These are phyloP conservation scores for Cladosporium oxysporum DNA, from an alignment of 2,329 filamentous ascomycete genomes.

Conservation along the genomic window DNA sequence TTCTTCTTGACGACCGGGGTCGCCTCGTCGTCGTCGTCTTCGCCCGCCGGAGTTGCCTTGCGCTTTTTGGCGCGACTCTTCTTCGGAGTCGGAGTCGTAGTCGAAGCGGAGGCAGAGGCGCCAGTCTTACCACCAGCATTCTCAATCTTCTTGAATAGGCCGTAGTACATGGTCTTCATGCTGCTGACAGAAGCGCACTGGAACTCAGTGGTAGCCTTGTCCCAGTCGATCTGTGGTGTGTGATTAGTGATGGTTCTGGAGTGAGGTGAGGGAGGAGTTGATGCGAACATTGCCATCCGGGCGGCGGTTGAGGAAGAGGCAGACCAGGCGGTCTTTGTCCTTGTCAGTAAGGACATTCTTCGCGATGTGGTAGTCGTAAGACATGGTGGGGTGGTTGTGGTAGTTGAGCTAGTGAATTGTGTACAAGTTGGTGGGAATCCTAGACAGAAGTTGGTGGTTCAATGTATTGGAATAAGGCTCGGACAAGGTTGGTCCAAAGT, in stretches of 20 bases:
- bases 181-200: slow-evolving; percentile 5
- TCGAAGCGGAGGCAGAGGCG: slow-evolving; percentile 5
- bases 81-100: not conserved
- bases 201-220: slow-evolving; percentile 31
- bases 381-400: slow-evolving; percentile 17
- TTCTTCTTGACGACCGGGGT: not conserved
- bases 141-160: slow-evolving; percentile 33
- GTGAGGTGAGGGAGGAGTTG: not conserved
- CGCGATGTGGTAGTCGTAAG: slow-evolving; percentile 32
- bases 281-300: slow-evolving; percentile 23
- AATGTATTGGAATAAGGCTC: not conserved
- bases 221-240: slow-evolving; percentile 30
- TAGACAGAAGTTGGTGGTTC: not conserved
- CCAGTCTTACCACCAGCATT: slow-evolving; percentile 27
- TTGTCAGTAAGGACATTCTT: slow-evolving; percentile 12
- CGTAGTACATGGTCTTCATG: slow-evolving; percentile 25
- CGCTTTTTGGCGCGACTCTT: slow-evolving; percentile 23
- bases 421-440: not conserved
- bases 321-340: not conserved
- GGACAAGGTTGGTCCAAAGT: not conserved
- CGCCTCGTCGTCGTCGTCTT: not conserved
- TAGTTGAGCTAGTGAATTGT: not conserved
- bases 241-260: too few relatives aligned
- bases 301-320: slow-evolving; percentile 29
- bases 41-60: slow-evolving; percentile 20